Evolutionary conservation across 345 rosid genomes (phyloP).

Genomic region (Citrus trifoliata): DNA sequence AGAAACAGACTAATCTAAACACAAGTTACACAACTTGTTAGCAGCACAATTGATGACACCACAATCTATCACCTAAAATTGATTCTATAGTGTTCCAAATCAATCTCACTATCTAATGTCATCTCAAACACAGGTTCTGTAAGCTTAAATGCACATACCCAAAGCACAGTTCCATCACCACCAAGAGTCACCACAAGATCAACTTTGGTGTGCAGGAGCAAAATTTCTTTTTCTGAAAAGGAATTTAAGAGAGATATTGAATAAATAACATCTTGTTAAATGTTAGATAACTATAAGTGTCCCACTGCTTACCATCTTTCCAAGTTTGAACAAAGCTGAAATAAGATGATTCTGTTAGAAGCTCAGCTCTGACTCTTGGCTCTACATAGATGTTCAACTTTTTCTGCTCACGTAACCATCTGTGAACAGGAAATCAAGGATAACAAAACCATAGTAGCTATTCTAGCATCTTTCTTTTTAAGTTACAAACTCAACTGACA

Average conservation of each 20-base stretch:
- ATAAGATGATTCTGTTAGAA: conserved; percentile 72
- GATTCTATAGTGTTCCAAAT: background rate
- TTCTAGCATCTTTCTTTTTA: background rate
- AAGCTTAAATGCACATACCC: conserved; percentile 54
- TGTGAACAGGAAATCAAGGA: conserved; percentile 29
- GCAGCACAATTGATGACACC: background rate
- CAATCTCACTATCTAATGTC: background rate
- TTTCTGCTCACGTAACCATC: conserved; percentile 86
- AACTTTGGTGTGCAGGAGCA: conserved; percentile 70
- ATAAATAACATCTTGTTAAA: background rate
- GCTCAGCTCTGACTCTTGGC: conserved; percentile 78
- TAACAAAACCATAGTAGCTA: background rate
- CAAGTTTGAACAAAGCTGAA: conserved; percentile 82
- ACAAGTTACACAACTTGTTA: background rate
- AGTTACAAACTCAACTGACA: conserved; percentile 6
- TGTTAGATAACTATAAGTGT: background rate
- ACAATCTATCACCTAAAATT: background rate
- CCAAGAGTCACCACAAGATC: conserved; percentile 98
- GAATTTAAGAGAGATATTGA: background rate
- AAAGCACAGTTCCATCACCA: conserved; percentile 99
- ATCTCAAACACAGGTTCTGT: background rate
- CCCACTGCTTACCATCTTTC: conserved; percentile 70
- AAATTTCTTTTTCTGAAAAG: conserved; percentile 67
- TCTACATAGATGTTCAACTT: conserved; percentile 76
- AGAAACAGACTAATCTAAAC: background rate